Evolutionary conservation across 177 flowering plant genomes (phyloP).

Genomic region (Telopea speciosissima): DNA sequence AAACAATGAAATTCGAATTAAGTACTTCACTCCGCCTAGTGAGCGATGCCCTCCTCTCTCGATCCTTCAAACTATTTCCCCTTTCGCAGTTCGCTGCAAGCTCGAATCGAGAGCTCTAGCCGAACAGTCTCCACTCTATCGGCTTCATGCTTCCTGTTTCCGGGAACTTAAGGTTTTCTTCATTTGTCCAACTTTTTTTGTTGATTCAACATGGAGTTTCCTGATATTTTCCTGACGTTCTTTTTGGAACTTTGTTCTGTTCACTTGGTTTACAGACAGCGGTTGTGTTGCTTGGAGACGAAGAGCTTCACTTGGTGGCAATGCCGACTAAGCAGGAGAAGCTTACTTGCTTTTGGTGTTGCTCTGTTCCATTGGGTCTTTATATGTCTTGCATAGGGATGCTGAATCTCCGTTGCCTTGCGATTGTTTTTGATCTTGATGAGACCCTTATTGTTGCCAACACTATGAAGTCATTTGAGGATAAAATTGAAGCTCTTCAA

Average conservation of each 20-base stretch:
- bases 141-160: conserved; percentile 64
- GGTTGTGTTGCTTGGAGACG: conserved; percentile 61
- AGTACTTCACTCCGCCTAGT: conserved; percentile 47
- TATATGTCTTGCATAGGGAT: conserved; percentile 59
- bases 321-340: conserved; percentile 82
- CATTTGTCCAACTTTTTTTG: not conserved
- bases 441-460: conserved; percentile 98
- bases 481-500: conserved; percentile 66
- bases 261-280: conserved; percentile 56
- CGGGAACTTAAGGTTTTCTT: conserved; percentile 60
- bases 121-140: conserved; percentile 49
- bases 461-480: conserved; percentile 95
- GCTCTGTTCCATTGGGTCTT: conserved; percentile 49
- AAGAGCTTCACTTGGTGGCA: conserved; percentile 91
- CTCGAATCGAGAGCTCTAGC: conserved; percentile 47
- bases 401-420: conserved; percentile 77
- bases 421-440: conserved; percentile 94
- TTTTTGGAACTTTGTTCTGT: not conserved
- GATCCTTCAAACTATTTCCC: conserved; percentile 69
- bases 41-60: conserved; percentile 85
- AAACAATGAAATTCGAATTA: conserved; percentile 80
- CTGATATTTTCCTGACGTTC: not conserved
- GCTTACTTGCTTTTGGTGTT: conserved; percentile 91
- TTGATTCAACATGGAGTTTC: not conserved
- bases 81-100: conserved; percentile 70